Conservation (phyloP, 176 grass and related monocot species). For the Phoenix dactylifera region DNA sequence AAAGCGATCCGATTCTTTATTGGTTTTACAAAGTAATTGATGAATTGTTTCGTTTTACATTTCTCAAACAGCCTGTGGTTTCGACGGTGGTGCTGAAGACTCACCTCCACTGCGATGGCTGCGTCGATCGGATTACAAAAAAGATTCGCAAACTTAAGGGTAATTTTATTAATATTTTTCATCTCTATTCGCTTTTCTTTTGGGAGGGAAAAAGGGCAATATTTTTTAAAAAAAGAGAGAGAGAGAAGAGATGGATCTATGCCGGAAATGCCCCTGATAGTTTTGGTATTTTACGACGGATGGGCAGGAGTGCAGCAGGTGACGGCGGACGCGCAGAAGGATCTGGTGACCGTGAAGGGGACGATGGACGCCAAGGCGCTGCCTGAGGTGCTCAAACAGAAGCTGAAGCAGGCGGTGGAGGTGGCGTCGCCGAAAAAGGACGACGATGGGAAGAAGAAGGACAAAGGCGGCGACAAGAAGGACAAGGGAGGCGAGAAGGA, state of each 20-base stretch:
- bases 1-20: not conserved
- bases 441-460: conserved; percentile 2
- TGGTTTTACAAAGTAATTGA: not conserved
- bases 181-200: no score
- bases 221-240: no score
- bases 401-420: conserved; percentile 40
- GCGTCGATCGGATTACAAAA: conserved; percentile 45
- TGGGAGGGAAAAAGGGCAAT: no score
- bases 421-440: conserved; percentile 20
- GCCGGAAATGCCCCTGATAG: no score
- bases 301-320: conserved; percentile 51
- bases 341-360: conserved; percentile 62
- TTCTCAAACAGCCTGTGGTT: conserved; percentile 20
- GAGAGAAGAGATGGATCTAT: no score
- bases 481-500: not conserved
- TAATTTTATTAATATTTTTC: conserved; percentile 5
- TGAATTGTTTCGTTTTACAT: not conserved
- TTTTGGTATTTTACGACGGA: no score
- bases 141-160: conserved; percentile 62
- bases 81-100: conserved; percentile 65
- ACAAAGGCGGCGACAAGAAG: not conserved
- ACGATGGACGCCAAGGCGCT: conserved; percentile 58
- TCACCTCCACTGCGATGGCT: conserved; percentile 69
- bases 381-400: conserved; percentile 36
- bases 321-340: conserved; percentile 35